A percentile compares a stretch with the other conserved stretches of the same genome.
These are phyloP conservation scores for Neofusicoccum umdonicola DNA, from an alignment of 2,329 filamentous ascomycete species.

Conservation along the genomic window DNA sequence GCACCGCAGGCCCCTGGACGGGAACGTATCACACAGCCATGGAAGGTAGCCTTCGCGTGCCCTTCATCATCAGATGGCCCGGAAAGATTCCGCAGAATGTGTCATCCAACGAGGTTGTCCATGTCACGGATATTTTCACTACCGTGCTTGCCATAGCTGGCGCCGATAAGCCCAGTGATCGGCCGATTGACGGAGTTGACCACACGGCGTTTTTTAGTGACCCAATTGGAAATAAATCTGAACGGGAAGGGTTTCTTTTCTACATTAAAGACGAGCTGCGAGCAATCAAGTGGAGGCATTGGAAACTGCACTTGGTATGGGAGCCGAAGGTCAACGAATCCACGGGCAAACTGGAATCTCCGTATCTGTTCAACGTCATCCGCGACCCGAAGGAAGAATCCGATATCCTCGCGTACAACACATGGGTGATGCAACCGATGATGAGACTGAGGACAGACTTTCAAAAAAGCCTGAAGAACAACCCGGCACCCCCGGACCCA, in stretches of 20 bases:
- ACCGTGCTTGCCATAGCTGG: slow-evolving; percentile 10
- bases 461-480: slow-evolving; percentile 10
- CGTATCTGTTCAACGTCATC: slow-evolving; percentile 18
- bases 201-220: slow-evolving; percentile 8
- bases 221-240: neutral
- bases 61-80: neutral
- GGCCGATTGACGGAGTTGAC: slow-evolving; percentile 13
- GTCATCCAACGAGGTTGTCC: neutral
- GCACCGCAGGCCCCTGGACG: neutral
- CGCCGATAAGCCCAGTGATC: neutral
- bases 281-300: slow-evolving; percentile 17
- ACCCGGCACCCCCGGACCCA: slow-evolving; percentile 13
- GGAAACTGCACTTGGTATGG: slow-evolving; percentile 18
- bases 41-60: neutral
- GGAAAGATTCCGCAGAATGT: neutral
- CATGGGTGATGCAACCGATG: slow-evolving; percentile 16
- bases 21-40: neutral
- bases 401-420: slow-evolving; percentile 17
- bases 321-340: slow-evolving; percentile 18
- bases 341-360: slow-evolving; percentile 13
- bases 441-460: slow-evolving; percentile 13
- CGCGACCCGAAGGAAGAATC: slow-evolving; percentile 17
- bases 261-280: slow-evolving; percentile 18
- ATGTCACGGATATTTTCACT: neutral
- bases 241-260: slow-evolving; percentile 14